These are phyloP conservation scores for Saccharomyces cerevisiae DNA, from an alignment of 805 yeast genomes.

Conservation along the genomic window DNA sequence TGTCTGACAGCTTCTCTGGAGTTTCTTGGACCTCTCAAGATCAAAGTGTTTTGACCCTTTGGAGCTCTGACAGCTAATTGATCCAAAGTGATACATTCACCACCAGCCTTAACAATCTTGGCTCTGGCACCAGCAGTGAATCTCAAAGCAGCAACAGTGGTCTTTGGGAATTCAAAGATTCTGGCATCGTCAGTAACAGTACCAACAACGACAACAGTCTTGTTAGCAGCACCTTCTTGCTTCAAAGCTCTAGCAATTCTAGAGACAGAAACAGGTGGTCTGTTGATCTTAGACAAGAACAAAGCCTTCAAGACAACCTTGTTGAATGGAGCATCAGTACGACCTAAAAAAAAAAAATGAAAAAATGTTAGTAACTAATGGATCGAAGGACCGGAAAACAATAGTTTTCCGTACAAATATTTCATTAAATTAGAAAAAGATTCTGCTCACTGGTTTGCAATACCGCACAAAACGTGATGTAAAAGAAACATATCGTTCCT, in stretches of 20 bases:
- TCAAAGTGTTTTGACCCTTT: constrained; percentile 97
- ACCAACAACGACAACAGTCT: constrained; percentile 97
- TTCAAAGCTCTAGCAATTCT: constrained; percentile 78
- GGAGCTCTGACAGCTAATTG: constrained; percentile 99
- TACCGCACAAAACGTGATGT: constrained; percentile 18
- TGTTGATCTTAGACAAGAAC: constrained; percentile 97
- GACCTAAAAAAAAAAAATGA: constrained; percentile 45
- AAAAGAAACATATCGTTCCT: background rate
- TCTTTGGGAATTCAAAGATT: constrained; percentile 88
- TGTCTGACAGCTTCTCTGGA: constrained; percentile 99
- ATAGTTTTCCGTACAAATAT: background rate
- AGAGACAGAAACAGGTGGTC: constrained; percentile 97
- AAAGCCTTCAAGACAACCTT: constrained; percentile 88
- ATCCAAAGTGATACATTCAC: constrained; percentile 98
- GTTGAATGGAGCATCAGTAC: constrained; percentile 99
- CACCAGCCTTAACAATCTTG: constrained; percentile 95
- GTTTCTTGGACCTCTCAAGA: constrained; percentile 98
- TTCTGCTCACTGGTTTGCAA: constrained; percentile 43
- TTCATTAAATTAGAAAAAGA: constrained; percentile 13
- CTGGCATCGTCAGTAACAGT: constrained; percentile 98
- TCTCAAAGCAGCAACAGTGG: constrained; percentile 97
- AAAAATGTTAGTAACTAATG: constrained; percentile 30
- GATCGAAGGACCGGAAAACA: background rate
- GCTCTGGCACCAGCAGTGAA: constrained; percentile 99
- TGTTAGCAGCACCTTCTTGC: constrained; percentile 77